Evolutionary conservation across 2,329 filamentous ascomycete genomes (phyloP), one percentile per base, ranked within the genome.

Genomic region (Calonectria ilicicola): DNA sequence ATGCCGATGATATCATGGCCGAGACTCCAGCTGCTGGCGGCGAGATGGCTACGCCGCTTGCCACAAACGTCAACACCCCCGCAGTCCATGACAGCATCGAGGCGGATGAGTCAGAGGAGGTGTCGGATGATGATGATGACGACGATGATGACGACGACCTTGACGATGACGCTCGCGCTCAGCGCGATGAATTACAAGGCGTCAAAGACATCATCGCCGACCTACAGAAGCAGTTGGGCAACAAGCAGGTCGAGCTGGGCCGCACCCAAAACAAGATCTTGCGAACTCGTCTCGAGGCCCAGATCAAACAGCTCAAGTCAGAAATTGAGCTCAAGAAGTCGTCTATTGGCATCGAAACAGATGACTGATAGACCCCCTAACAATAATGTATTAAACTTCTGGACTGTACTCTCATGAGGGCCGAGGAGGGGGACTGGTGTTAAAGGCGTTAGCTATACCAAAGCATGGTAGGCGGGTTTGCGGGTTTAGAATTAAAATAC

Each of bases 201-300:
- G 87, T 90, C 73, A 87, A 88, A 76, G 88, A 89, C 76, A 89
- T 91, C 74, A 88, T 91, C 65, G 83, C 85, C 62, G 85, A 88
- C 65, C 84, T 91, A 70, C 85, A 89, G 80, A 88, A 86, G 79
- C 85, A 88, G 77, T 85, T 91, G 21, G 83, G 84, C 44, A 81
- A 82, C 42, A 84, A 87, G 67, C 84, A 88, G 76, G 82, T 81
- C 6, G 85, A 89, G 75, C 82, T 88, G 62, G 82, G 83, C 21
- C 83, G 81, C 47, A 86, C 85, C 29, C 80, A 80, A 5, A 88
- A 87, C 77, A 84, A 84, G 70, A 87, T 91, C 69, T 80, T 91
- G 70, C 84, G 85, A 72, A 86, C 84, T 69, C 86, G 90, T 29
- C 81, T 91, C 21, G 85, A 89, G 74, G 83, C 81, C 27, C 87